Conservation (phyloP, 2,329 filamentous ascomycete genomes). For the Pseudocercospora macadamiae region DNA sequence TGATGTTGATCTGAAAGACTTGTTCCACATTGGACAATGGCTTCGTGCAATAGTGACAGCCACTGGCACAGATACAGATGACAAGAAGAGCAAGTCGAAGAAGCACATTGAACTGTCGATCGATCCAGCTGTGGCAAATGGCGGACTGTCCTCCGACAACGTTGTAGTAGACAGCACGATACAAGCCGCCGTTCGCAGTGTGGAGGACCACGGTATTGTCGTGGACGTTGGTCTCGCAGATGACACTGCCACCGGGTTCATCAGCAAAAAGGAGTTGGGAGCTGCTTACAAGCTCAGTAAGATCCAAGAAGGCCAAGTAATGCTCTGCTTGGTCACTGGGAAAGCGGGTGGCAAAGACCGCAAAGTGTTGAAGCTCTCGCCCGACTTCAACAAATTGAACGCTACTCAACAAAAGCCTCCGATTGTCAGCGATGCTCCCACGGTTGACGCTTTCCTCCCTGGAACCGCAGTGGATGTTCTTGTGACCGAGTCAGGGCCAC, state of each 20-base stretch:
- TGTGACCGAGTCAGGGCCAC: slow-evolving; percentile 71
- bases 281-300: slow-evolving; percentile 64
- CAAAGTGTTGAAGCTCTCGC: slow-evolving; percentile 84
- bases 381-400: slow-evolving; percentile 58
- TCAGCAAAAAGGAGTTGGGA: slow-evolving; percentile 81
- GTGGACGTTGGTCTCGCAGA: slow-evolving; percentile 85
- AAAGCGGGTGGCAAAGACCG: slow-evolving; percentile 67
- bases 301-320: slow-evolving; percentile 79
- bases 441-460: slow-evolving; percentile 86
- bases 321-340: slow-evolving; percentile 79
- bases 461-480: slow-evolving; percentile 88
- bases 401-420: slow-evolving; percentile 29
- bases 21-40: slow-evolving; percentile 86
- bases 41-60: slow-evolving; percentile 81
- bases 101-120: slow-evolving; percentile 86
- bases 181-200: slow-evolving; percentile 84
- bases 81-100: slow-evolving; percentile 62
- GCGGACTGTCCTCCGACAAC: slow-evolving; percentile 71
- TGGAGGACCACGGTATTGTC: slow-evolving; percentile 93
- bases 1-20: slow-evolving; percentile 70
- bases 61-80: slow-evolving; percentile 66
- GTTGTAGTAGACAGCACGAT: slow-evolving; percentile 75
- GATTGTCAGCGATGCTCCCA: slow-evolving; percentile 72
- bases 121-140: slow-evolving; percentile 68
- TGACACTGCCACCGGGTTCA: slow-evolving; percentile 73